phyloP scores from a whole-genome alignment of 352 stramenopile species.

The Phytophthora melonis region DNA sequence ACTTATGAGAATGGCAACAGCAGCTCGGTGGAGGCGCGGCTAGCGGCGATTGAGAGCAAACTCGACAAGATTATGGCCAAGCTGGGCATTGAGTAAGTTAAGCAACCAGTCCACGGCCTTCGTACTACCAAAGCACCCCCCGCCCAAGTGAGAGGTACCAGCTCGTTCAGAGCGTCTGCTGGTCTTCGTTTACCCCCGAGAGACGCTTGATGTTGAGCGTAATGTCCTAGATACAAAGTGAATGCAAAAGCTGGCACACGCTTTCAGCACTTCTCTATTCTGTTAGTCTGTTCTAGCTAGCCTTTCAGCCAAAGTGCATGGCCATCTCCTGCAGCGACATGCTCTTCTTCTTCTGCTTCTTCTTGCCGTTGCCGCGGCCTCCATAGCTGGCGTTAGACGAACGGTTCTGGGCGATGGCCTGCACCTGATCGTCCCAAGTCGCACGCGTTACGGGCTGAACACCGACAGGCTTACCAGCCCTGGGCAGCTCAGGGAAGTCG shows the following conservation, averaged over 20 bases:
- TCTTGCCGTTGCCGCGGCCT: conserved; percentile 51
- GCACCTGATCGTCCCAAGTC: conserved; percentile 84
- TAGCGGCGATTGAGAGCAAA: conserved; percentile 85
- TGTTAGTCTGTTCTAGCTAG: background rate
- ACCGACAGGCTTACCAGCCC: conserved; percentile 59
- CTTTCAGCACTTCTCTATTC: background rate
- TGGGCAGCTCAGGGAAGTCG: conserved; percentile 84
- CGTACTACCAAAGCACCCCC: too few relatives aligned
- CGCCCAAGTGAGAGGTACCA: background rate
- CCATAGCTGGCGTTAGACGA: conserved; percentile 24
- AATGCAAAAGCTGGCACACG: background rate
- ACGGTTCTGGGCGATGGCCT: conserved; percentile 77
- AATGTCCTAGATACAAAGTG: background rate
- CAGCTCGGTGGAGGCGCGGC: conserved; percentile 59
- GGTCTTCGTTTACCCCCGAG: background rate
- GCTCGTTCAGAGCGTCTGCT: background rate
- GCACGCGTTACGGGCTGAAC: conserved; percentile 82
- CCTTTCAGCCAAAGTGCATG: conserved; percentile 77
- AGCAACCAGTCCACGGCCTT: background rate
- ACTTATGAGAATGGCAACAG: conserved; percentile 37
- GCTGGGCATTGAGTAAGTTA: conserved; percentile 68
- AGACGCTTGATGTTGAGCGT: background rate
- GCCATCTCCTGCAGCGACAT: conserved; percentile 84
- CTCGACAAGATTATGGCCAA: conserved; percentile 92
- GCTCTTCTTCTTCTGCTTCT: conserved; percentile 89